Conservation (phyloP, 208 protist species). For the Paratrypanosoma confusum region DNA sequence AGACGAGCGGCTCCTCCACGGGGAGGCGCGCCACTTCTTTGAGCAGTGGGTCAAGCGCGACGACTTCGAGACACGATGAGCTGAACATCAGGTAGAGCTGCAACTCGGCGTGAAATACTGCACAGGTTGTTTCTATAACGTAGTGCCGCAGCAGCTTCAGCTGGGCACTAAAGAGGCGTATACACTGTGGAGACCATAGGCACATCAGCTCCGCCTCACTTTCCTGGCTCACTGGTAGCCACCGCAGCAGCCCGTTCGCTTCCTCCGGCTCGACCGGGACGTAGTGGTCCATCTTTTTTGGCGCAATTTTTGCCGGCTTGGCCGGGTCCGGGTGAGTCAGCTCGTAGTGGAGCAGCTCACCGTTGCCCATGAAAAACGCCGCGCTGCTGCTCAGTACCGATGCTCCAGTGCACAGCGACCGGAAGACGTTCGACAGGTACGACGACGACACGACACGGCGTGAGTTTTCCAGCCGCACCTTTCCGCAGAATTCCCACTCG, state of each 20-base stretch:
- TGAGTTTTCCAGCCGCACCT: constrained; percentile 20
- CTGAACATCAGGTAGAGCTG: constrained; percentile 17
- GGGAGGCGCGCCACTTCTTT: constrained; percentile 7
- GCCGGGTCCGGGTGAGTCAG: neutral
- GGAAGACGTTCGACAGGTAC: constrained; percentile 7
- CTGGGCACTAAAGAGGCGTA: constrained; percentile 12
- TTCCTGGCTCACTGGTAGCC: constrained; percentile 4
- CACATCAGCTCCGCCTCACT: constrained; percentile 7
- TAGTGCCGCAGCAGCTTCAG: constrained; percentile 4
- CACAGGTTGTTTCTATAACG: constrained; percentile 19
- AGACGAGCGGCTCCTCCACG: constrained; percentile 13
- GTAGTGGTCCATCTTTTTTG: constrained; percentile 15
- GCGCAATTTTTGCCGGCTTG: constrained; percentile 4
- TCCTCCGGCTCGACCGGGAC: constrained; percentile 11
- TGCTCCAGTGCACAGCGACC: constrained; percentile 12
- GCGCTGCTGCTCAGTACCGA: constrained; percentile 2
- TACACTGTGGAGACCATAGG: constrained; percentile 16
- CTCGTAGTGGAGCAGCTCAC: constrained; percentile 15
- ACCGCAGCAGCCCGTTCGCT: constrained; percentile 11
- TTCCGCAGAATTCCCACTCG: constrained; percentile 71
- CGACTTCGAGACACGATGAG: constrained; percentile 12
- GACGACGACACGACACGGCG: constrained; percentile 3
- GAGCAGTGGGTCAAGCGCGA: constrained; percentile 10
- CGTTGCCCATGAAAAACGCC: constrained; percentile 22
- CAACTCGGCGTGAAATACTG: constrained; percentile 10